Evolutionary conservation across 2,329 filamentous ascomycete genomes (phyloP), one percentile per base, ranked within the genome.

Genomic region (Aspergillus sp.): DNA sequence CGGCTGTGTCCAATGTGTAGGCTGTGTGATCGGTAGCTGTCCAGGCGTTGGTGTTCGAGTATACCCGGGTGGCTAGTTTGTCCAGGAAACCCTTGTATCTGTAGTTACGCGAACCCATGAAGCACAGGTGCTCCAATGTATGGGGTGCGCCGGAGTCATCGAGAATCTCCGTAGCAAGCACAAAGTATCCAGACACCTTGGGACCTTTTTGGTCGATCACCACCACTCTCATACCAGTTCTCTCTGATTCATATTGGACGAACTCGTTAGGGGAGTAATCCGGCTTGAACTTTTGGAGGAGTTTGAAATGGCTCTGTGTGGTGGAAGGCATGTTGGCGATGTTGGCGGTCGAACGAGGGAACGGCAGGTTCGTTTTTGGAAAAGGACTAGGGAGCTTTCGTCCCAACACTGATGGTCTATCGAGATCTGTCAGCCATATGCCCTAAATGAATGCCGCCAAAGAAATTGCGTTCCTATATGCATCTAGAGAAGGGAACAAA

Each of bases 11-110:
- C 13, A 98, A 77, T 0, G 90, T 96, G 69, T 98, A 98, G 2
- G 90, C 90, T 1, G 94, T 98, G 64, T 97, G 90, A 59, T 97
- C 93, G 10, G 87, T 93, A 19, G 90, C 90, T 1, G 93, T 98
- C 89, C 91, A 98, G 3, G 93, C 93, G 69, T 98, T 98, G 27
- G 93, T 98, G 49, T 80, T 81, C 1, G 91, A 95, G 67, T 97
- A 98, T 1, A 91, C 89, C 55, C 94, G 82, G 4, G 89, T 95
- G 2, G 93, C 89, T 49, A 98, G 79, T 71, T 94, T 95, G 67
- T 97, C 91, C 15, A 98, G 79, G 37, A 98, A 83, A 1, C 93
- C 93, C 68, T 97, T 97, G 74, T 95, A 97, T 51, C 81, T 85
- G 67, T 95, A 97, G 64, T 80, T 94, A 65, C 87, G 90, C 20